Evolutionary conservation across 495 filamentous ascomycete species (phyloP), one percentile per base, ranked within the genome.

Genomic region (Penicillium alfredii): DNA sequence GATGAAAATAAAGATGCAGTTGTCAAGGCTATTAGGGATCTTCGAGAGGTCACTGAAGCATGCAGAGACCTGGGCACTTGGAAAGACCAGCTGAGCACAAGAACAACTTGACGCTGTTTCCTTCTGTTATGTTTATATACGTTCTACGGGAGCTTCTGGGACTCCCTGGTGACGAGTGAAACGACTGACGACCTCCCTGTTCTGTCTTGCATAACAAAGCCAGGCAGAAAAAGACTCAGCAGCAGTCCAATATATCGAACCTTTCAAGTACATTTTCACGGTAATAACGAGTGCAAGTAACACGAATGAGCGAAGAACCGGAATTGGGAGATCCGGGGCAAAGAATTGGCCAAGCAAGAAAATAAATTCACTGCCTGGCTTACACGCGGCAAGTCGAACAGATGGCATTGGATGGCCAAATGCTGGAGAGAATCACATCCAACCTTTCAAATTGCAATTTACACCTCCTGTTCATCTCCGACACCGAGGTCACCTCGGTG

Each of bases 41-140:
- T 70, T 10, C 43, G 45, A 11, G 11, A 49, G 27, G 56, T 58
- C 19, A 65, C 63, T 2, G 62, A 65, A 34, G 49, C 33, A 22
- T 68, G 61, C 47, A 54, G 56, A 40, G 45, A 68, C 32, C 21
- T 68, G 40, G 68, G 68, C 16, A 66, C 63, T 8, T 71, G 68
- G 68, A 53, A 51, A 40, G 64, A 71, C 36, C 58, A 58, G 38
- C 48, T 63, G 18, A 38, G 42, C 6, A 22, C 24, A 28, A 17
- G 27, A n/a, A n/a, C n/a, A n/a, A n/a, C n/a, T n/a, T n/a, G n/a
- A n/a, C n/a, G n/a, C n/a, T n/a, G n/a, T n/a, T n/a, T n/a, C n/a
- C n/a, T n/a, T n/a, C n/a, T n/a, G n/a, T n/a, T n/a, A n/a, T n/a
- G n/a, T n/a, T n/a, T n/a, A n/a, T n/a, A n/a, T n/a, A n/a, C n/a